A percentile compares a stretch with the other conserved stretches of the same genome.
Evolutionary conservation across 495 filamentous ascomycete genomes (phyloP).

Genomic region (Xylaria telfairii): DNA sequence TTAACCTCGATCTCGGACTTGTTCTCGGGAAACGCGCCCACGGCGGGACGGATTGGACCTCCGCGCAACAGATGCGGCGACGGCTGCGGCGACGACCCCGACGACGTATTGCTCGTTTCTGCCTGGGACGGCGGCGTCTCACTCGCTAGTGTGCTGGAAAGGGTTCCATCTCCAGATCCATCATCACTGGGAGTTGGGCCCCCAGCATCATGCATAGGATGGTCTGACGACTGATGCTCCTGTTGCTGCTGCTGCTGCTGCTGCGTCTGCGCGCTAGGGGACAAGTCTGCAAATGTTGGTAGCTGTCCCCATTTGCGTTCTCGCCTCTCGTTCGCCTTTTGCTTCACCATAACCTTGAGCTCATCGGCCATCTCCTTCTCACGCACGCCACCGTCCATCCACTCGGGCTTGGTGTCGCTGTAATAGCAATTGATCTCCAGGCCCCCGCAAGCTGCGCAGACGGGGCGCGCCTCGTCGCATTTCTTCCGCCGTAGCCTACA

Average conservation of each 20-base stretch:
- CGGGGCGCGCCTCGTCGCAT: constrained; percentile 46
- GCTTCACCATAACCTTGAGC: constrained; percentile 37
- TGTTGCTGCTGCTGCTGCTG: neutral
- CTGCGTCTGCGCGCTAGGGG: constrained; percentile 10
- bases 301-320: constrained; percentile 34
- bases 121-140: constrained; percentile 7
- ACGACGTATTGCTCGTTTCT: neutral
- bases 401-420: constrained; percentile 43
- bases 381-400: constrained; percentile 49
- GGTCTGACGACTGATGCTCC: neutral
- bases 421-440: constrained; percentile 45
- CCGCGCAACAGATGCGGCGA: too few species aligned
- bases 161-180: neutral
- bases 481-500: constrained; percentile 50
- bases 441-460: constrained; percentile 39
- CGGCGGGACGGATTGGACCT: constrained; percentile 1
- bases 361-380: constrained; percentile 46
- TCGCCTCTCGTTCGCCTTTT: constrained; percentile 21
- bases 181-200: neutral
- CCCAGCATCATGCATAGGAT: constrained; percentile 1
- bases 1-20: constrained; percentile 23
- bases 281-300: constrained; percentile 4
- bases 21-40: constrained; percentile 14
- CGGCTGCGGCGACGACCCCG: neutral
- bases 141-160: neutral